phyloP scores from a whole-genome alignment of 345 rosid genomes.

The Populus davidiana region DNA sequence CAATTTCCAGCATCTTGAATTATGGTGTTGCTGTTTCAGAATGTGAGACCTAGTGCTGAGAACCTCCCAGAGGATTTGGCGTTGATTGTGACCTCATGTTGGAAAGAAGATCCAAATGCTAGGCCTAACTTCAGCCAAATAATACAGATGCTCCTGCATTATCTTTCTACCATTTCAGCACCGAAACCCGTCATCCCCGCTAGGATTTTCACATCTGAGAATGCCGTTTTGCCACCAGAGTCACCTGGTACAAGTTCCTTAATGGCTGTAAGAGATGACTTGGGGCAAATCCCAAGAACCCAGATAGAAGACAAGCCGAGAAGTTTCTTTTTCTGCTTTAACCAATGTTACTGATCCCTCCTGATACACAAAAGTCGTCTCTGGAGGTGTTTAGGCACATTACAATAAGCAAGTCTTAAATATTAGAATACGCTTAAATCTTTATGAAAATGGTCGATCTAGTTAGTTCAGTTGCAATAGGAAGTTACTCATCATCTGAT shows the following conservation, averaged over 20 bases:
- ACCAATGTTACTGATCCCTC: slow-evolving; percentile 56
- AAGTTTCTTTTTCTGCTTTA: slow-evolving; percentile 80
- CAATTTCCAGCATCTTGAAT: neutral
- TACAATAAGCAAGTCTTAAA: slow-evolving; percentile 29
- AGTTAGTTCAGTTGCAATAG: slow-evolving; percentile 24
- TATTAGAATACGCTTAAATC: slow-evolving; percentile 8
- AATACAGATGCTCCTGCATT: slow-evolving; percentile 73
- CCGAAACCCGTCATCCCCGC: slow-evolving; percentile 55
- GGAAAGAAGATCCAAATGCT: slow-evolving; percentile 92
- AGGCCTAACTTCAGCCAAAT: slow-evolving; percentile 82
- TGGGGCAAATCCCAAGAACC: slow-evolving; percentile 44
- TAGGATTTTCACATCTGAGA: slow-evolving; percentile 47
- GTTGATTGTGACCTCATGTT: slow-evolving; percentile 77
- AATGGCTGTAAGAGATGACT: slow-evolving; percentile 58
- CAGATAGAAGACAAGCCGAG: slow-evolving; percentile 41
- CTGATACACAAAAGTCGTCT: slow-evolving; percentile 4
- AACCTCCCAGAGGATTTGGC: slow-evolving; percentile 77
- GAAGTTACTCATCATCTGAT: slow-evolving; percentile 14
- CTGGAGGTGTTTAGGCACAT: slow-evolving; percentile 11
- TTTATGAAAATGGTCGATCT: slow-evolving; percentile 3
- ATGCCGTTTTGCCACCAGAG: slow-evolving; percentile 69
- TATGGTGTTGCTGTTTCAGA: slow-evolving; percentile 40
- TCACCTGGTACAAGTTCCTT: slow-evolving; percentile 86
- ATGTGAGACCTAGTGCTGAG: slow-evolving; percentile 81
- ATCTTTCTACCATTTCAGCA: slow-evolving; percentile 57